These are phyloP conservation scores for Aspergillus baeticus DNA, from an alignment of 495 filamentous ascomycete genomes.

Conservation along the genomic window DNA sequence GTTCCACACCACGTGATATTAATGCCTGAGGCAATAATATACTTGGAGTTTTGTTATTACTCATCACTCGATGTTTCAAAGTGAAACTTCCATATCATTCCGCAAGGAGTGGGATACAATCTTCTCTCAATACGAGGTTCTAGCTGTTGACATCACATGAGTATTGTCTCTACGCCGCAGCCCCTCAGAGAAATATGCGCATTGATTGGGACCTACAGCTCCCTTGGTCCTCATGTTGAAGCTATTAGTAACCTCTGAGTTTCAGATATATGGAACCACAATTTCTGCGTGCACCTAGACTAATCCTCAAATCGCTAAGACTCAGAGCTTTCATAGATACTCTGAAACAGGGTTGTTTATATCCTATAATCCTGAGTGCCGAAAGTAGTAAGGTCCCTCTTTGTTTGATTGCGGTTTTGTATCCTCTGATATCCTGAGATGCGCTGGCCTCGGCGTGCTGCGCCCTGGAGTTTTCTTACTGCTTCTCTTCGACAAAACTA, in stretches of 20 bases:
- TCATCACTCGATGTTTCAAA: no score
- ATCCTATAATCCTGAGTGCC: neutral
- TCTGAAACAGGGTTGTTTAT: slow-evolving; percentile 21
- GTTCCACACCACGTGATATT: no score
- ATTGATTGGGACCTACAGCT: neutral
- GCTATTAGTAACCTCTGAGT: slow-evolving; percentile 4
- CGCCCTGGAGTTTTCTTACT: neutral
- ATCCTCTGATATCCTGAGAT: neutral
- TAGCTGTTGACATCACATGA: no score
- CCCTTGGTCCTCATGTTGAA: neutral
- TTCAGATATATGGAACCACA: neutral
- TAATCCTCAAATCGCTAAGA: slow-evolving; percentile 3
- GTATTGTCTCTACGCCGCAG: neutral
- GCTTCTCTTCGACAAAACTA: neutral
- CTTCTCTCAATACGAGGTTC: no score
- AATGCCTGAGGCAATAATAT: neutral
- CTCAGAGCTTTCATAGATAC: slow-evolving; percentile 4
- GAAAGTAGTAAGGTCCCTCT: neutral
- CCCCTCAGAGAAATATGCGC: neutral
- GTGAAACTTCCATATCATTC: no score
- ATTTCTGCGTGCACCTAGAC: neutral
- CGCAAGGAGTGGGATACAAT: no score
- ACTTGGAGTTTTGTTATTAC: no score
- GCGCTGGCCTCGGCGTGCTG: slow-evolving; percentile 5
- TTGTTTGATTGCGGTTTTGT: neutral